Conservation (phyloP, 331 rosid genomes). For the Saraca asoca region DNA sequence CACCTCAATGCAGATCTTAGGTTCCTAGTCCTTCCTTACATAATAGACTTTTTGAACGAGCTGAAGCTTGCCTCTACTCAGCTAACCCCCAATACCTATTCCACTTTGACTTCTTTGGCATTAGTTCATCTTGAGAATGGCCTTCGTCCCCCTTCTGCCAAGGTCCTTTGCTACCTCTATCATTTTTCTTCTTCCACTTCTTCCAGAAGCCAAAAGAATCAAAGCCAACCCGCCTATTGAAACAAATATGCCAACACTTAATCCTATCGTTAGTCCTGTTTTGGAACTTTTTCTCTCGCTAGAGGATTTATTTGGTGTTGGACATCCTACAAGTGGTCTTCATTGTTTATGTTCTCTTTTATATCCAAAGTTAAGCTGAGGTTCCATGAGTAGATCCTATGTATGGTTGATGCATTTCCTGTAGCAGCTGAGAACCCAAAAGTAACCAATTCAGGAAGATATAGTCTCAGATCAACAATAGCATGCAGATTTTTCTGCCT, state of each 20-base stretch:
- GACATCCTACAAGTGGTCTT: conserved; percentile 11
- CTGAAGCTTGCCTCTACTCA: no score
- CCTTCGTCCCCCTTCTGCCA: conserved; percentile 31
- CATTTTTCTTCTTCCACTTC: conserved; percentile 16
- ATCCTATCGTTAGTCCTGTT: conserved; percentile 40
- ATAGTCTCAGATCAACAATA: conserved; percentile 8
- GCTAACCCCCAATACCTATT: no score
- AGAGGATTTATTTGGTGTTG: conserved; percentile 9
- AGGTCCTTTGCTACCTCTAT: conserved; percentile 5
- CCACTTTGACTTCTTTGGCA: no score
- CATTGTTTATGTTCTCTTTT: not conserved
- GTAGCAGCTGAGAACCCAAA: conserved; percentile 51
- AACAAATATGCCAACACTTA: conserved; percentile 30
- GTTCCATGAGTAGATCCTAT: conserved; percentile 32
- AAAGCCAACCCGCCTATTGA: conserved; percentile 6
- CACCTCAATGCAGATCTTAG: no score
- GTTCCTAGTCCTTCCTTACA: no score
- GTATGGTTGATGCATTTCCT: no score
- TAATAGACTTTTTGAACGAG: no score
- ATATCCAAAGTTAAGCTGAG: conserved; percentile 31
- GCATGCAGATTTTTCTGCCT: conserved; percentile 19
- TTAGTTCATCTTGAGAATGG: no score
- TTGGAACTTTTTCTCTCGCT: conserved; percentile 13
- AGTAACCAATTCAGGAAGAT: conserved; percentile 41
- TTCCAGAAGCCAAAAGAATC: conserved; percentile 21